A percentile compares a stretch with the other conserved stretches of the same genome.
These are phyloP conservation scores for Periglandula ipomoeae DNA, from an alignment of 2,329 filamentous ascomycete genomes.

Conservation along the genomic window DNA sequence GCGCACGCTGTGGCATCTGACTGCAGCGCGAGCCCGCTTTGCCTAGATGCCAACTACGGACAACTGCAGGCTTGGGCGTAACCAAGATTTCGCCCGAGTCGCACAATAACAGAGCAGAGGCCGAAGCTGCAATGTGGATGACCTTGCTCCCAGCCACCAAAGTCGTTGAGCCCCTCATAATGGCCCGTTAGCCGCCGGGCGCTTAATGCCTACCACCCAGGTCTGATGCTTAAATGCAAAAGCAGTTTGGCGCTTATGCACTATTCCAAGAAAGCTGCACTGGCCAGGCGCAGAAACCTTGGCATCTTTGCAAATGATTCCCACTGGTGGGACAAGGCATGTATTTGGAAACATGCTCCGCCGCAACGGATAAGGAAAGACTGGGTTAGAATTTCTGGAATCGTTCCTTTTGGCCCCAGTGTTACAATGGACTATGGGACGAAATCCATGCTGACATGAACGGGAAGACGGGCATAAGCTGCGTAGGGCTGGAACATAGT, in stretches of 20 bases:
- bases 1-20: too few species aligned
- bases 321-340: too few species aligned
- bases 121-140: too few species aligned
- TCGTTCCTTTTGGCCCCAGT: neutral
- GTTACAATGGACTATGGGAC: neutral
- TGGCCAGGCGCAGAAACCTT: neutral
- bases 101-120: too few species aligned
- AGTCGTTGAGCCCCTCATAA: neutral
- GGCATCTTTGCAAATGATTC: neutral
- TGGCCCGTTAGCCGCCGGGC: neutral
- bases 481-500: too few species aligned
- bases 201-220: neutral
- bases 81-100: too few species aligned
- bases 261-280: neutral
- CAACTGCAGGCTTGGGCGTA: too few species aligned
- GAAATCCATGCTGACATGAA: neutral
- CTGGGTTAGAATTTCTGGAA: neutral
- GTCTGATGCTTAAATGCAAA: too few species aligned
- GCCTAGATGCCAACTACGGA: too few species aligned
- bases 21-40: too few species aligned
- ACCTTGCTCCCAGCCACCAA: too few species aligned
- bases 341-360: neutral
- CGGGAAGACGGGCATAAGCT: neutral
- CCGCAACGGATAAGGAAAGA: neutral
- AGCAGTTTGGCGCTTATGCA: slow-evolving; percentile 1